Base-by-base conservation (phyloP, 2,329 filamentous ascomycete genomes). In the Aspergillus fischeri region DNA sequence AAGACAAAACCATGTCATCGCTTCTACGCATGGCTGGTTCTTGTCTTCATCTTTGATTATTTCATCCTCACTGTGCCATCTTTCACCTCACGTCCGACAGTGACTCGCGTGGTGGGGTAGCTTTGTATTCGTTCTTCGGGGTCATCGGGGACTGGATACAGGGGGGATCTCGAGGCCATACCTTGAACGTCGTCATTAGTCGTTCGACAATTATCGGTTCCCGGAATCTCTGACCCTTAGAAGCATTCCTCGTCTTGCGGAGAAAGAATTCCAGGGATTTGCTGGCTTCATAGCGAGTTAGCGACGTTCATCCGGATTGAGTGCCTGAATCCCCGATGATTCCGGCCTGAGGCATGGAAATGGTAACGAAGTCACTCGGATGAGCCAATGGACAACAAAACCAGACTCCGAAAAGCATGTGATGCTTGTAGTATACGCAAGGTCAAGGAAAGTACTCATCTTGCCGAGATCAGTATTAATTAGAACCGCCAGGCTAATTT, bases 401-500 rank as follows among this genome's bases (percentile, higher is more conserved):
- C 71, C 49, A 70, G 80, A 60, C 65, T 81, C 63, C 74, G 77
- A 55, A 81, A 80, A 70, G 80, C 80, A 52, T 82, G 80, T 68
- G 80, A 82, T 68, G 79, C 78, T 59, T 82, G 80, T 60, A 81
- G 78, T 67, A 78, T 80, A 54, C 74, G 80, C 35, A 82, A 82
- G 67, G 80, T 82, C 54, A 82, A 81, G 74, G 79, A 81, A 66
- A 55, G 66, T 63, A n/a, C 28, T 21, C 59, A 10, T 29, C 29
- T 17, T 35, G 4, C 32, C 32, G 11, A 14, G 5, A 5, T 35
- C 32, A 14, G 32, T 21, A 25, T 48, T 7, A 47, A 47, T 24
- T 17, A 38, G 32, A 7, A 47, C 10, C 20, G 2, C 21, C 44
- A 47, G 44, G 21, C 50, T 58, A 53, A 51, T 50, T 48, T 51